Base-by-base conservation (phyloP, 306 rosid species). In the Vigna reflexopilosa region DNA sequence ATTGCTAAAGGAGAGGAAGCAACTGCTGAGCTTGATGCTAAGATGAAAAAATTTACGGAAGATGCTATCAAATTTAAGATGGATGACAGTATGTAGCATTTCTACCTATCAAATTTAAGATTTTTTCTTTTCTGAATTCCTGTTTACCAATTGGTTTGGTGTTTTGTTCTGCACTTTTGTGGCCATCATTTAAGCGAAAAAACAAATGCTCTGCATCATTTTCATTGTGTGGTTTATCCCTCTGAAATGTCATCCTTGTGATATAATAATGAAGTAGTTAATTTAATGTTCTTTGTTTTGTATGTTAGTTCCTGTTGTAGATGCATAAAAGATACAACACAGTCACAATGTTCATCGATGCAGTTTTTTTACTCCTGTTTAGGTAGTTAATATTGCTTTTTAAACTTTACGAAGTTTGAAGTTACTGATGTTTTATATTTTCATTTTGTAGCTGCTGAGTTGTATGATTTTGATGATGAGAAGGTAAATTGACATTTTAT, bases 21-120 rank as follows among this genome's bases (percentile, higher is more conserved):
- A 63, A 95, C 97, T 14, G 98, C 99, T 55, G 99, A 89, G 78
- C 99, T 95, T 79, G 98, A 93, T 80, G 99, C 98, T 15, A 95
- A 95, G 89, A 95, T 95, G 99, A 92, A 93, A 84, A 95, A 95
- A 76, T 95, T 95, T 83, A 95, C 98, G n/a, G 99, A 95, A 87
- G 99, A 95, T 74, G 99, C 98, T 13, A 93, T 95, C 80, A 95
- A 95, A 83, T 95, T 95, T 87, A 95, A 95, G 89, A 95, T 95
- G 99, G 99, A 95, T n/a, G 99, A 93, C 71, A 86, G 99, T 95
- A 84, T 34, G 98, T 81, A 42, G 63, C 75, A 70, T 70, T 28
- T 34, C 6, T 34, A 34, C 38, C 38, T 5, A 34, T 34, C 38
- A 34, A 4, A 34, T 34, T 34, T 34, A 34, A 5, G 59, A 42